Conservation (phyloP, 2,329 filamentous ascomycete species). For the Didymella lethalis region DNA sequence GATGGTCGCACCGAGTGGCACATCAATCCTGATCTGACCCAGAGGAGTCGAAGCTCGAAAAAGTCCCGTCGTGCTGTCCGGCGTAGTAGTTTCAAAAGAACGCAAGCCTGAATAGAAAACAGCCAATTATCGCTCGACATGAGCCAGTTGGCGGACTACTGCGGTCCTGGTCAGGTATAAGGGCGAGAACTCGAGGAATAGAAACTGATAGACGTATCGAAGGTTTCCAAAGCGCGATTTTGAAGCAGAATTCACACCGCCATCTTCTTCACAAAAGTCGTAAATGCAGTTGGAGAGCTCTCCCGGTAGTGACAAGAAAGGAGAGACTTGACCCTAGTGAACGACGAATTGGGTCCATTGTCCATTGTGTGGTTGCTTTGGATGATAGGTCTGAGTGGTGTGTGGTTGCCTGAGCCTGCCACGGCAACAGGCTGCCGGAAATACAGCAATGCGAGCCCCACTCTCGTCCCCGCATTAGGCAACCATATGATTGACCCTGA, state of each 20-base stretch:
- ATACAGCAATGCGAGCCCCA: background rate
- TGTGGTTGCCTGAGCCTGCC: background rate
- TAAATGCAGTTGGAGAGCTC: slow-evolving; percentile 13
- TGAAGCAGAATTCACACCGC: background rate
- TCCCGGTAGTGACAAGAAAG: slow-evolving; percentile 1
- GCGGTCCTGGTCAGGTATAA: background rate
- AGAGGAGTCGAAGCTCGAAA: background rate
- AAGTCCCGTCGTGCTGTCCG: background rate
- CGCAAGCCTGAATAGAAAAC: background rate
- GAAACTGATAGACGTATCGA: background rate
- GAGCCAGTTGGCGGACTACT: background rate
- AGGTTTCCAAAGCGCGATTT: slow-evolving; percentile 1
- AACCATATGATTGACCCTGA: slow-evolving; percentile 11
- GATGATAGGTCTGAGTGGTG: background rate
- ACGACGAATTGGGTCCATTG: background rate
- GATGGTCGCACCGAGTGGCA: background rate
- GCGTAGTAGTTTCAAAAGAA: background rate
- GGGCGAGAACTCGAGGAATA: slow-evolving; percentile 2
- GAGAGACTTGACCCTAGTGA: background rate
- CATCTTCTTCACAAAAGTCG: slow-evolving; percentile 7
- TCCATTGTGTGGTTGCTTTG: background rate
- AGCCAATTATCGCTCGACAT: background rate
- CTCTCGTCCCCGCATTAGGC: slow-evolving; percentile 8
- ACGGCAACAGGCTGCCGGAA: background rate
- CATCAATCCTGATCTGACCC: background rate